Base-by-base conservation (phyloP, 495 filamentous ascomycete species). In the Penicillium mononematosum region DNA sequence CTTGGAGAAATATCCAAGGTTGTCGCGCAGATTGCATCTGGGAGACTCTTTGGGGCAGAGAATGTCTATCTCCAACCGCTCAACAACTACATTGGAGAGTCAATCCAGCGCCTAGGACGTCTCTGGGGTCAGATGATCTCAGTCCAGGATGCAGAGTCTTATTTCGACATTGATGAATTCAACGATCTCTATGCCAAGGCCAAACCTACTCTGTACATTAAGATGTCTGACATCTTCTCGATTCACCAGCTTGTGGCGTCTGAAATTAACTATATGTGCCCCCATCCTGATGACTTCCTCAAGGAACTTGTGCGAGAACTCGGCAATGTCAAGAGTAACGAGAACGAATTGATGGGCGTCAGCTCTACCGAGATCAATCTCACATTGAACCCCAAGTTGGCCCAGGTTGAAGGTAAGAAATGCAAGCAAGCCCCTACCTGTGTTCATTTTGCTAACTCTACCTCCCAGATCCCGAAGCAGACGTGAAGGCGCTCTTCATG, bases 81-180 rank as follows among this genome's bases (percentile, higher is more conserved):
- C 14, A 98, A 98, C 63, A 87, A 81, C 36, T 97, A 96, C 63
- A 80, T 99, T 36, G 84, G 84, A 24, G 91, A 96, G 45, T 89
- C 92, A 6, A 87, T 96, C 46, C 85, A 92, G 62, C 81, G 91
- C 34, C 77, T 96, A 54, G 85, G 84, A 11, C 81, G 88, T 14
- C 90, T 90, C 32, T 93, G 90, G 83, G 79, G 76, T 9, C 76
- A 80, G 55, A 66, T 99, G 64, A 89, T 98, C 56, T 84, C 85
- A 12, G 87, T 98, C 19, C 87, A 88, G 45, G 86, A 90, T 63
- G 88, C 89, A 3, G 95, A 98, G 68, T 81, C 83, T 45, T 91
- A 92, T 20, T 98, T 96, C 69, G 95, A 97, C 68, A 97, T 98
- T 67, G 94, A 98, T 67, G 93, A 97, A 60, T 98, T 93, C 81